Conservation (phyloP, 768 basidiomycete genomes). For the Calocera viscosa region DNA sequence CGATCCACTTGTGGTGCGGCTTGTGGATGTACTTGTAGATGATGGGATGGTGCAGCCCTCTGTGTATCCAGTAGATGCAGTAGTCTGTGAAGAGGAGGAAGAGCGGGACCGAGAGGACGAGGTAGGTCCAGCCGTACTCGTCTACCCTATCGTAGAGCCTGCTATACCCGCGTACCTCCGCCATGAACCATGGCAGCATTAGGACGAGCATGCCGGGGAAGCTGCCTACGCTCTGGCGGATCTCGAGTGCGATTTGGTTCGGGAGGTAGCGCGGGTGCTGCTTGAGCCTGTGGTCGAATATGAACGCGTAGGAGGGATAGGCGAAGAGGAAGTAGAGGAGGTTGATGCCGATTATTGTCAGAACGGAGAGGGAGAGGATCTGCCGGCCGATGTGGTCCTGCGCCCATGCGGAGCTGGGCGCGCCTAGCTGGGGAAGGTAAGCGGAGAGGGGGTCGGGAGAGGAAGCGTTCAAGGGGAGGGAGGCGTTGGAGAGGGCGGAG, state of each 20-base stretch:
- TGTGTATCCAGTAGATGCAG: constrained; percentile 93
- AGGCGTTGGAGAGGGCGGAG: constrained; percentile 23
- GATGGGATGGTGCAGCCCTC: constrained; percentile 68
- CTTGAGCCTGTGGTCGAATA: constrained; percentile 96
- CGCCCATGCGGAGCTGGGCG: constrained; percentile 56
- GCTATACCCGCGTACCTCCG: constrained; percentile 77
- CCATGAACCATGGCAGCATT: constrained; percentile 89
- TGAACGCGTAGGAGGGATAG: constrained; percentile 62
- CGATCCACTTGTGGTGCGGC: constrained; percentile 97
- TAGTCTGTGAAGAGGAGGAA: constrained; percentile 86
- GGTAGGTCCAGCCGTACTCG: constrained; percentile 67
- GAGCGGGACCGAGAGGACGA: constrained; percentile 52
- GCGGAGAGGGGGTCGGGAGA: constrained; percentile 12
- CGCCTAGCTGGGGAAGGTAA: constrained; percentile 44
- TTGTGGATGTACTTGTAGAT: constrained; percentile 91
- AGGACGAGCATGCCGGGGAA: constrained; percentile 74
- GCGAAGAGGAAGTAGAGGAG: constrained; percentile 83
- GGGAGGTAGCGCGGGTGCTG: constrained; percentile 85
- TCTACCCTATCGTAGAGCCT: constrained; percentile 63
- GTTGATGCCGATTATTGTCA: constrained; percentile 74
- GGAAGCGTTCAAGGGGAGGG: constrained; percentile 17
- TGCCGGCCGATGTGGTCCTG: constrained; percentile 74
- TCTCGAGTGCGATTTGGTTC: constrained; percentile 67
- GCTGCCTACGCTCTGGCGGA: constrained; percentile 53
- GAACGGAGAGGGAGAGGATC: constrained; percentile 48